Base-by-base conservation (phyloP, 2,329 filamentous ascomycete genomes). In the Cercospora berteroae region DNA sequence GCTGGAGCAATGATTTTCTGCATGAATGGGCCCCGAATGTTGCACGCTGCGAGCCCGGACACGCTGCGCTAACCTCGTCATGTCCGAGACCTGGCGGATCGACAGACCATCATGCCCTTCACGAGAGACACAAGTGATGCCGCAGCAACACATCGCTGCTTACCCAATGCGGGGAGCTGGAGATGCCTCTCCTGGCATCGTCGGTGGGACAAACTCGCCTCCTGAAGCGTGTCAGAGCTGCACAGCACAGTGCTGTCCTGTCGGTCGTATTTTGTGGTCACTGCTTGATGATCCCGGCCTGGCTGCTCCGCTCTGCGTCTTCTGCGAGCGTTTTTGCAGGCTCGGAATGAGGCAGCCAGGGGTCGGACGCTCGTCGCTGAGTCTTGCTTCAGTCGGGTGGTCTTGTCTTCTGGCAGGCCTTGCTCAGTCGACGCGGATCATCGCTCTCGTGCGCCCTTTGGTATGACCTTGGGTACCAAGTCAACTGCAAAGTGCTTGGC, bases 391-490 rank as follows among this genome's bases (percentile, higher is more conserved):
- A 23, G 20, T 56, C 25, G 52, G 23, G 13, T 27, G 23, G 16
- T 18, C 20, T 27, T n/a, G 18, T 56, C 13, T 56, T 0, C 18
- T 56, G 20, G 16, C 52, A 56, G 25, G 23, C 25, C 52, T 18
- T 9, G 52, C 27, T 16, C 27, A 27, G 23, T n/a, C 52, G 13
- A 31, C 13, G 52, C 2, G 16, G 25, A 56, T 56, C 52, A 27
- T 29, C 16, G 23, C 52, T 29, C 9, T 18, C 4, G 55, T 20
- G 29, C 29, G 55, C 18, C 6, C n/a, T 20, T 20, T 18, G 55
- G 55, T 57, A 57, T 57, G 27, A 33, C 55, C 25, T 57, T 57
- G 55, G 55, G 55, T 57, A 58, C 16, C 55, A 36, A 31, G 55
- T 58, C 1, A 29, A 58, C 13, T n/a, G 55, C 18, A 27, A 23